Conservation (phyloP, 345 rosid genomes). For the Triadica sebifera region DNA sequence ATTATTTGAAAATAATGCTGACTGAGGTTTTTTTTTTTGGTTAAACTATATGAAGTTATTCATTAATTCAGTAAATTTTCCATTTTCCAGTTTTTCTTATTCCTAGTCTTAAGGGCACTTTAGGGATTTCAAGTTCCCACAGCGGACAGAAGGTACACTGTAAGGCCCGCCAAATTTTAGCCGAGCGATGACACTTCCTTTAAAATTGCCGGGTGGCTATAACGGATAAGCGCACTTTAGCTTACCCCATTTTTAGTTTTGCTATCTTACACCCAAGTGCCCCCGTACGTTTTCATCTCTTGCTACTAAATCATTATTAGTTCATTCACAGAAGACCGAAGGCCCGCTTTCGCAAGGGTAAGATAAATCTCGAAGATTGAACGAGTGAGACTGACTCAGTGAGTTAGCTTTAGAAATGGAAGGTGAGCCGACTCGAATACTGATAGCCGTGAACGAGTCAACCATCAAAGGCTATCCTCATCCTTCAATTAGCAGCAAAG, state of each 20-base stretch:
- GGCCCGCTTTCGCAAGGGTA: neutral
- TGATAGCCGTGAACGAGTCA: constrained; percentile 89
- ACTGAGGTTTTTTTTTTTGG: no score
- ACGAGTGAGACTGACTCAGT: neutral
- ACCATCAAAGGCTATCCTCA: constrained; percentile 86
- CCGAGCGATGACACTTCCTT: neutral
- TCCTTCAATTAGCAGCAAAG: constrained; percentile 87
- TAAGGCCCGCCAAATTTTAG: constrained; percentile 2
- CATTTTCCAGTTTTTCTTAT: no score
- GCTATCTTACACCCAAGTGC: neutral
- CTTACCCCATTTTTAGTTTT: fast-evolving
- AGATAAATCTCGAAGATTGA: neutral
- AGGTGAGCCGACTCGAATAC: constrained; percentile 61
- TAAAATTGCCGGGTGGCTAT: constrained; percentile 2
- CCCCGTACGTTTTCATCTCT: neutral
- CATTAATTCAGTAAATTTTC: no score
- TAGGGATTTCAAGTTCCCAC: neutral
- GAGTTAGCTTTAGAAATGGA: constrained; percentile 20
- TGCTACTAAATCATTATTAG: neutral
- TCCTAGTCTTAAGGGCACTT: no score
- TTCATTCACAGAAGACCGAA: neutral
- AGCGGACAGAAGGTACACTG: neutral
- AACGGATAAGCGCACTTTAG: neutral
- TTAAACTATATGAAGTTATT: no score
- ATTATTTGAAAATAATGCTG: no score